Percentiles rank a stretch among this genome's conserved stretches.
Evolutionary conservation across 2,329 filamentous ascomycete genomes (phyloP).

Genomic region (Biscogniauxia marginata): DNA sequence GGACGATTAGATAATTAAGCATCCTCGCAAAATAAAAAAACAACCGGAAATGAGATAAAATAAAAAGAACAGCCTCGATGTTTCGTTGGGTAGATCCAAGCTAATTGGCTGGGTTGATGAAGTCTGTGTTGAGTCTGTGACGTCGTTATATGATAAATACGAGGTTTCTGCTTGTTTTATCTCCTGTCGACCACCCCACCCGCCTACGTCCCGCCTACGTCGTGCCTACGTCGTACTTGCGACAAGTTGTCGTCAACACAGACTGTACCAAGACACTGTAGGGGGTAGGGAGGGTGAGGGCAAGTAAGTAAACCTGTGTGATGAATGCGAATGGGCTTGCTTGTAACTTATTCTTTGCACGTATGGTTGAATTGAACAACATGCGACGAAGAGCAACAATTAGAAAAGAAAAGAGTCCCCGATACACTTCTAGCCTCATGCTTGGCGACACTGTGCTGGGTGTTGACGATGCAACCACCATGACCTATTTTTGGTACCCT

Average conservation of each 20-base stretch:
- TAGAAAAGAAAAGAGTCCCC: slow-evolving; percentile 2
- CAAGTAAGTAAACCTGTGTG: too few species aligned
- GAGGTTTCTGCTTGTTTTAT: slow-evolving; percentile 16
- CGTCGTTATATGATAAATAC: slow-evolving; percentile 20
- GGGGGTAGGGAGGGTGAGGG: too few species aligned
- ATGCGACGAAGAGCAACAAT: too few species aligned
- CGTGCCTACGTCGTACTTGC: background rate
- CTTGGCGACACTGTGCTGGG: background rate
- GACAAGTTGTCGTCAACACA: background rate
- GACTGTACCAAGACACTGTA: too few species aligned
- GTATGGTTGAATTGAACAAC: too few species aligned
- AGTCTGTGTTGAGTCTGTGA: slow-evolving; percentile 8
- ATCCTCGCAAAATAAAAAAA: background rate
- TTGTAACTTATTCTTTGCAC: too few species aligned
- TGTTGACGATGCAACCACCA: background rate
- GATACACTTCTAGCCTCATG: background rate
- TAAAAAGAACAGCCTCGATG: background rate
- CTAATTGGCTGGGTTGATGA: background rate
- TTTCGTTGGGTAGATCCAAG: background rate
- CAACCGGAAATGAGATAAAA: background rate
- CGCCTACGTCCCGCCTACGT: background rate
- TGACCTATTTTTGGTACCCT: background rate
- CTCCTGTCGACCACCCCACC: slow-evolving; percentile 11
- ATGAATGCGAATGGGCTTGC: background rate
- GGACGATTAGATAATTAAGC: background rate